Conservation (phyloP, 2,329 filamentous ascomycete species). For the Aspergillus alliaceus region DNA sequence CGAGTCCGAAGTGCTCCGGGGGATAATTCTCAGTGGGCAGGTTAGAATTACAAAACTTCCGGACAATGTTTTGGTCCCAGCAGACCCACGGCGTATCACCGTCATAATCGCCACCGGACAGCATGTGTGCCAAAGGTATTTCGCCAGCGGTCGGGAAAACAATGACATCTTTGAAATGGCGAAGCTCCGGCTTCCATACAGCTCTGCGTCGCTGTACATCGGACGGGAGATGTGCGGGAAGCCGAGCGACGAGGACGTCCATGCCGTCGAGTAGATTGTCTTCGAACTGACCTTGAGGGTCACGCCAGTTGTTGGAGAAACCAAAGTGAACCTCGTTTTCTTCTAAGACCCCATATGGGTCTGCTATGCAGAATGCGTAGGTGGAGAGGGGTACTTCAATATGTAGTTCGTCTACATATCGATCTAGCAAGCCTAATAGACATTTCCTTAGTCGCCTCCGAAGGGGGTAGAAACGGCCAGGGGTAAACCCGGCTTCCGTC, state of each 20-base stretch:
- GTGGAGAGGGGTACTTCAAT: slow-evolving; percentile 54
- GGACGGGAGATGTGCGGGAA: slow-evolving; percentile 57
- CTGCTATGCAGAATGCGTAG: slow-evolving; percentile 57
- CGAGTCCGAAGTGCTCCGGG: slow-evolving; percentile 49
- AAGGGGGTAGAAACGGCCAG: slow-evolving; percentile 42
- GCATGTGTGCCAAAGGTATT: slow-evolving; percentile 56
- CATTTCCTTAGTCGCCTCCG: slow-evolving; percentile 40
- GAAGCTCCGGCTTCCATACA: slow-evolving; percentile 52
- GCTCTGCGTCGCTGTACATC: slow-evolving; percentile 59
- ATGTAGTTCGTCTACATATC: slow-evolving; percentile 47
- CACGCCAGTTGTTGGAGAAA: slow-evolving; percentile 51
- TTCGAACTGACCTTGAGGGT: slow-evolving; percentile 35
- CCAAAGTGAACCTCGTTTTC: slow-evolving; percentile 57
- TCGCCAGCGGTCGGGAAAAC: slow-evolving; percentile 56
- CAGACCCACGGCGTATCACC: slow-evolving; percentile 62
- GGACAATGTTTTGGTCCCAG: slow-evolving; percentile 57
- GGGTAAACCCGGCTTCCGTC: slow-evolving; percentile 49
- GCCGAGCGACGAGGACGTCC: slow-evolving; percentile 57
- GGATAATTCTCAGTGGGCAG: slow-evolving; percentile 39
- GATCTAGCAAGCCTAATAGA: slow-evolving; percentile 41
- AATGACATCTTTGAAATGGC: slow-evolving; percentile 57
- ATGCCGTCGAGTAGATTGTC: slow-evolving; percentile 48
- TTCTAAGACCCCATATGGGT: slow-evolving; percentile 52
- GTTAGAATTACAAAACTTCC: slow-evolving; percentile 54
- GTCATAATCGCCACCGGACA: slow-evolving; percentile 67